Conservation (phyloP, 2,329 filamentous ascomycete species). For the Amylocarpus encephaloides region DNA sequence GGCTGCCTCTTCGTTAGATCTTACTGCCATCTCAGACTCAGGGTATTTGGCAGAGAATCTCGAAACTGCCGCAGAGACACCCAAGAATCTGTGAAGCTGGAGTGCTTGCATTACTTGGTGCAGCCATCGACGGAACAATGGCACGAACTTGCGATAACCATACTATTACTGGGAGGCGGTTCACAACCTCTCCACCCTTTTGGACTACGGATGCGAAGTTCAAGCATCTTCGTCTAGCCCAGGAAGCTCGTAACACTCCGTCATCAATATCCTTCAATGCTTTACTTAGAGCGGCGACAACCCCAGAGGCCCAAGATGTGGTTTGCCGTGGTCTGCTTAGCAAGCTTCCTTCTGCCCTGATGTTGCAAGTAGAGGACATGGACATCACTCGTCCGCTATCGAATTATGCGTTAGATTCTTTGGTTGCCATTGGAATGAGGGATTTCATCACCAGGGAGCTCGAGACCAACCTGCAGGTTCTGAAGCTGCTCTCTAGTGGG, state of each 20-base stretch:
- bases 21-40: constrained; percentile 28
- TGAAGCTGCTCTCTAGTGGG: constrained; percentile 48
- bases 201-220: constrained; percentile 51
- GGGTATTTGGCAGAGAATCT: constrained; percentile 25
- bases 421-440: constrained; percentile 31
- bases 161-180: constrained; percentile 48
- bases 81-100: constrained; percentile 41
- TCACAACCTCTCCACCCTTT: constrained; percentile 42
- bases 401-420: constrained; percentile 36
- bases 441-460: constrained; percentile 38
- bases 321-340: constrained; percentile 41
- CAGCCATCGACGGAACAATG: constrained; percentile 43
- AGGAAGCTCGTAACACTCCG: constrained; percentile 31
- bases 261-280: constrained; percentile 38
- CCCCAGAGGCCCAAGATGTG: constrained; percentile 38
- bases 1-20: constrained; percentile 28
- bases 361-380: constrained; percentile 44
- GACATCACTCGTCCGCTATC: constrained; percentile 40
- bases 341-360: constrained; percentile 44
- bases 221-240: constrained; percentile 36
- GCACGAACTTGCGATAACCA: constrained; percentile 40
- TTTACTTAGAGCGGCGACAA: constrained; percentile 38
- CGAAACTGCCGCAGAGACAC: constrained; percentile 24
- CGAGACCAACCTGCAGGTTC: constrained; percentile 39
- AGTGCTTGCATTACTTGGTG: constrained; percentile 46